Base-by-base conservation (phyloP, 495 filamentous ascomycete genomes). In the Xylaria bambusicola region DNA sequence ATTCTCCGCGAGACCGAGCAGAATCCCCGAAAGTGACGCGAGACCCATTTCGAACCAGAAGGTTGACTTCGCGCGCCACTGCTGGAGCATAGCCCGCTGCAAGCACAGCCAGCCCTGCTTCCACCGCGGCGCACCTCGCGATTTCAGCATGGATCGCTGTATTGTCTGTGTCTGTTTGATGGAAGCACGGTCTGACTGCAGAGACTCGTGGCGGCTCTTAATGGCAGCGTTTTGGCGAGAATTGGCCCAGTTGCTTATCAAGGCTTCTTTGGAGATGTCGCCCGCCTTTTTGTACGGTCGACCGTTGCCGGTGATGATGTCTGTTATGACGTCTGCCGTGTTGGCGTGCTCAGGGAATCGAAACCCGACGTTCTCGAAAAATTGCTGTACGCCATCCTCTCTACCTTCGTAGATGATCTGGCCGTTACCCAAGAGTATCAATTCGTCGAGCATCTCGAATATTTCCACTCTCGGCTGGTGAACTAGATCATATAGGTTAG, bases 11-110 rank as follows among this genome's bases (percentile, higher is more conserved):
- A 86, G 70, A 1, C 84, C 83, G 17, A 86, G 79, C 6, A 86
- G 67, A 35, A 80, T 59, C 3, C 84, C 83, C 0, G 78, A 77
- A 4, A 86, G 54, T 0, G 75, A 73, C 41, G 76, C 77, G 24
- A 81, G 71, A 24, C 70, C 73, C 52, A 85, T 77, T 63, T 85
- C 82, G 60, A 81, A 77, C 65, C 71, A 78, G 62, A 84, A 77
- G 5, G 71, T 64, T 3, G 75, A 69, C 36, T 66, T 71, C 24
- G 73, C 69, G 58, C 81, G 77, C 69, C 79, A 77, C 64, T 86
- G 84, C 67, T 86, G 84, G 2, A 78, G 73, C 27, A 83, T 69
- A 13, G 76, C 70, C 9, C 83, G 79, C 3, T 47, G 46, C 35
- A 82, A 69, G 58, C 78, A 81, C 35, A 81, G 73, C 66, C 70